Evolutionary conservation across 1,139 yeast species (phyloP).

Genomic region (Geotrichum aggregatum): DNA sequence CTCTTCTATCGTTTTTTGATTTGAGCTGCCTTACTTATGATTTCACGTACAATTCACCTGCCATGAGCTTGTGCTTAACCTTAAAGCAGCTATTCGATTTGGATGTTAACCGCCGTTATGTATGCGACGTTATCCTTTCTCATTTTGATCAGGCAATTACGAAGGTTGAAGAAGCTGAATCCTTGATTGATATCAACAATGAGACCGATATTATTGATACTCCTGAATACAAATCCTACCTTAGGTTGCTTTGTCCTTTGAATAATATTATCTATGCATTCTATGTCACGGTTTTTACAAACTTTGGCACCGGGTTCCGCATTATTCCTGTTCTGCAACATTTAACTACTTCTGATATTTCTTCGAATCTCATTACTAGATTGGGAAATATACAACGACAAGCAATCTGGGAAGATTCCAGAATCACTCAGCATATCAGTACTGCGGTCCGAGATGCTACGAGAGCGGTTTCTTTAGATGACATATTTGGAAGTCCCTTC

Average conservation of each 20-base stretch:
- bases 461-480: conserved; percentile 28
- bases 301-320: conserved; percentile 35
- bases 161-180: conserved; percentile 16
- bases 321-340: conserved; percentile 30
- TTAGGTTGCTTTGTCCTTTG: conserved; percentile 25
- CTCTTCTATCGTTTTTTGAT: conserved; percentile 31
- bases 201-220: conserved; percentile 20
- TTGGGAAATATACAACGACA: conserved; percentile 30
- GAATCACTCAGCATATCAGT: conserved; percentile 21
- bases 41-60: conserved; percentile 36
- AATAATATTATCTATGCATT: conserved; percentile 29
- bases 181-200: conserved; percentile 11
- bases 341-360: conserved; percentile 21
- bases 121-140: conserved; percentile 25
- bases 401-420: conserved; percentile 32
- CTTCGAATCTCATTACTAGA: conserved; percentile 23
- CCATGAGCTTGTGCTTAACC: conserved; percentile 30
- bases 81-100: conserved; percentile 33
- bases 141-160: conserved; percentile 13
- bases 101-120: conserved; percentile 30
- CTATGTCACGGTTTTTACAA: conserved; percentile 32
- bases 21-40: conserved; percentile 38
- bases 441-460: conserved; percentile 27
- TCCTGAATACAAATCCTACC: conserved; percentile 22
- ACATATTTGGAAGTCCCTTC: conserved; percentile 22